phyloP scores from a whole-genome alignment of 371 early-diverging fungal genomes.

The Sporodiniella umbellata region DNA sequence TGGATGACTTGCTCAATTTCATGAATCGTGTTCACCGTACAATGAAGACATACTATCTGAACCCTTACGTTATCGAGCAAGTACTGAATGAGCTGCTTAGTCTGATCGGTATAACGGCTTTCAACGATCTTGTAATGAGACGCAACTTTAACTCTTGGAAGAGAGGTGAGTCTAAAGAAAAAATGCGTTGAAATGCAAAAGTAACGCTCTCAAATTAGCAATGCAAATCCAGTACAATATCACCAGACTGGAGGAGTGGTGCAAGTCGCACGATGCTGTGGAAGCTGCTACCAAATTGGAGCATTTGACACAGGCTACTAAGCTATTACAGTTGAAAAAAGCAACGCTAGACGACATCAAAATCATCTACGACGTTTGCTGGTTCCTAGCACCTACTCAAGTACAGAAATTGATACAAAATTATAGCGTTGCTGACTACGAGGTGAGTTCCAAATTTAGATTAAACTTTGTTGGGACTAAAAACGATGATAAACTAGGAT shows the following conservation, averaged over 20 bases:
- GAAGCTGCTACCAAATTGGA: slow-evolving; percentile 89
- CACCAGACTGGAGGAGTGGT: slow-evolving; percentile 95
- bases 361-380: slow-evolving; percentile 94
- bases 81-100: slow-evolving; percentile 88
- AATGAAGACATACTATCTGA: slow-evolving; percentile 94
- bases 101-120: slow-evolving; percentile 87
- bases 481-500: slow-evolving; percentile 1
- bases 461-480: background rate
- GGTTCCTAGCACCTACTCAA: slow-evolving; percentile 90
- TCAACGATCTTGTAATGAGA: slow-evolving; percentile 94
- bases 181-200: background rate
- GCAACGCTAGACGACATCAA: slow-evolving; percentile 87
- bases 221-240: slow-evolving; percentile 99
- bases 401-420: slow-evolving; percentile 91
- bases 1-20: slow-evolving; percentile 91
- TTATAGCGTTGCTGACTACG: slow-evolving; percentile 77
- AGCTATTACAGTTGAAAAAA: slow-evolving; percentile 93
- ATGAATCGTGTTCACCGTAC: slow-evolving; percentile 88
- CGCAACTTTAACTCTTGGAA: slow-evolving; percentile 88
- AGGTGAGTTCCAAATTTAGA: slow-evolving; percentile 33
- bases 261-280: slow-evolving; percentile 86
- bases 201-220: slow-evolving; percentile 12
- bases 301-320: slow-evolving; percentile 91
- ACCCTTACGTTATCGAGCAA: slow-evolving; percentile 74
- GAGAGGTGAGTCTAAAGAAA: slow-evolving; percentile 46